Base-by-base conservation (phyloP, 1,284 basidiomycete genomes). In the Papiliotrema laurentii region DNA sequence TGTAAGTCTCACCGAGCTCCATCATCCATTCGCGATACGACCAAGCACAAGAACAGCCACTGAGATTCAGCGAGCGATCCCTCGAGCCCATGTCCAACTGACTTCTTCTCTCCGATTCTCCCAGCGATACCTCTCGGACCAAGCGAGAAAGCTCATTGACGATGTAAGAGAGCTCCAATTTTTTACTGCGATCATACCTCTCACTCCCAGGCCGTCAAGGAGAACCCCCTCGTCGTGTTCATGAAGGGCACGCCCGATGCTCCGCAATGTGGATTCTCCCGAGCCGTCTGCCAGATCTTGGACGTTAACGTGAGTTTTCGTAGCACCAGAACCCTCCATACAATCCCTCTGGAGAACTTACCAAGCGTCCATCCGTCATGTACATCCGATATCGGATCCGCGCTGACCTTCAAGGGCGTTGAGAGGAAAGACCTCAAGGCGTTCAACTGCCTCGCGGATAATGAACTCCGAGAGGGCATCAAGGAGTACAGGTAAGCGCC, bases 401-500 rank as follows among this genome's bases (percentile, higher is more conserved):
- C n/a, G n/a, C 36, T 38, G 10, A 38, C 19, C 16, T n/a, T 90
- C 33, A 85, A 97, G 53, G 85, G 85, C 31, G 89, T 97, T 1
- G 81, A 85, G 0, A 63, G 76, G 11, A 83, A 86, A 65, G 90
- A 90, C 74, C 70, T 94, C 65, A 80, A 86, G 76, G 85, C 90
- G 5, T 97, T 86, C 74, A 88, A 97, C 72, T 89, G 93, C 41
- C 77, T 97, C 49, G 87, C 83, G 66, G 93, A 98, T 71, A 72
- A 79, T 36, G 89, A 97, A 59, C 63, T 75, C 28, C 56, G 74
- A 25, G 64, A 75, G 64, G 83, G 83, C 3, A 94, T 97, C 71
- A 97, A 98, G 76, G 92, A 97, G 73, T 97, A 89, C 73, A 91
- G 88, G 90, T 94, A 63, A 63, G 89, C 80, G 58, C 33, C 37